Base-by-base conservation (phyloP, 768 basidiomycete species). In the Pleurotus giganteus region DNA sequence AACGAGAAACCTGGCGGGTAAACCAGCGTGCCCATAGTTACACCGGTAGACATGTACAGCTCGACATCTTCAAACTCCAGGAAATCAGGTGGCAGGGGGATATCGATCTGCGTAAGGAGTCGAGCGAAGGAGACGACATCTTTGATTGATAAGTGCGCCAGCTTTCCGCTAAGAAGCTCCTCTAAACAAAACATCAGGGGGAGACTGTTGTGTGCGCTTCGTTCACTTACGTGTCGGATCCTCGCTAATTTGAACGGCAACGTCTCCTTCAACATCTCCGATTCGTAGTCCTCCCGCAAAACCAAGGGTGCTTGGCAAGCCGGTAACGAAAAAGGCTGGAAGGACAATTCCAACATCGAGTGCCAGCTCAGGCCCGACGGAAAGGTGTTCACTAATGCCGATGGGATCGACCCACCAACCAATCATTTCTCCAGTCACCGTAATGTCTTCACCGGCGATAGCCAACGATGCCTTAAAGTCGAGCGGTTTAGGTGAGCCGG, bases 341-440 rank as follows among this genome's bases (percentile, higher is more conserved):
- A 51, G 15, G 8, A 55, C 19, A 4, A 55, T 36, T n/a, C 41
- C 54, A 11, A 55, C 21, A 11, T 45, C 27, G 17, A 55, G 26
- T 17, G 54, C 54, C 49, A 55, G 26, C 15, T 51, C 50, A n/a
- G 54, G 54, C n/a, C 54, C 54, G 21, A 55, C 32, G 8, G 26
- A 26, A 4, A 55, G 11, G 8, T 43, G 4, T 11, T 50, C 49
- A 32, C 54, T 55, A 24, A 55, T 27, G 49, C 54, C 54, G 36
- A 55, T 52, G n/a, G 54, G 54, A 55, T 55, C 45, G 21, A n/a
- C 49, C 54, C 54, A 55, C 24, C 45, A 55, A 12, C 54, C 54
- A 4, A 26, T 17, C 26, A 55, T 23, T 31, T 55, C 19, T 6
- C 54, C 54, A 7, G 54, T 55, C 13, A 43, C 54, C 11, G 4